A percentile compares a stretch with the other conserved stretches of the same genome.
Conservation (phyloP, 1,139 yeast genomes). For the Magnusiomyces suaveolens region DNA sequence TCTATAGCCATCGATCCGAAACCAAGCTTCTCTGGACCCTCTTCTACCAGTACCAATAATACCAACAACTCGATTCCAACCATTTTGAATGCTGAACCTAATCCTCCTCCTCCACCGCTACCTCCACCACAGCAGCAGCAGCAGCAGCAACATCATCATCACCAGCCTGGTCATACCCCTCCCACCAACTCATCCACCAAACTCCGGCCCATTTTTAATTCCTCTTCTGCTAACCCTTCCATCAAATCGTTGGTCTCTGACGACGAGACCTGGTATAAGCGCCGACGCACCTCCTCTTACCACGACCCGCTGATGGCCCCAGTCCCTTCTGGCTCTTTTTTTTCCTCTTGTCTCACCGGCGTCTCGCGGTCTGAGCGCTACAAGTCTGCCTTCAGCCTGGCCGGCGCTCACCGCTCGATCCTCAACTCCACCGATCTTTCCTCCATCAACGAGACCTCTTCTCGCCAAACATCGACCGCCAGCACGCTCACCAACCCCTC, state of each 20-base stretch:
- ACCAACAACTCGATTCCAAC: not conserved
- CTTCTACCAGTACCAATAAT: constrained; percentile 2
- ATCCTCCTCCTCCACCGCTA: not conserved
- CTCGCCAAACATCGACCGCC: too few relatives aligned
- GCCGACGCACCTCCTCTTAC: constrained; percentile 26
- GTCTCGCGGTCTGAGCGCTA: constrained; percentile 19
- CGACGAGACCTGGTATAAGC: constrained; percentile 18
- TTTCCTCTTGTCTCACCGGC: not conserved
- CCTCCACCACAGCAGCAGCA: constrained; percentile 1
- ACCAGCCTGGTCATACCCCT: not conserved
- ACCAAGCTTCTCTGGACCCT: not conserved
- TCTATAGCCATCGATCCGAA: constrained; percentile 3
- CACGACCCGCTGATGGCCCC: constrained; percentile 24
- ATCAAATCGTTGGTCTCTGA: constrained; percentile 13
- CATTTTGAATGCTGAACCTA: not conserved
- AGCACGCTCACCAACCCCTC: too few relatives aligned
- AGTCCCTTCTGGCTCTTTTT: constrained; percentile 8
- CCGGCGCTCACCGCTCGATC: constrained; percentile 10
- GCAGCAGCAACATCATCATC: not conserved
- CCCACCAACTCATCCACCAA: constrained; percentile 4
- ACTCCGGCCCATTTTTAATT: not conserved
- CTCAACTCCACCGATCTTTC: constrained; percentile 5
- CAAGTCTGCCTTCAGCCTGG: constrained; percentile 22
- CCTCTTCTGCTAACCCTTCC: constrained; percentile 5
- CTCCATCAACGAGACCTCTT: not conserved